phyloP scores from a whole-genome alignment of 768 basidiomycete genomes.

The Coprinopsis strossmayeri region DNA sequence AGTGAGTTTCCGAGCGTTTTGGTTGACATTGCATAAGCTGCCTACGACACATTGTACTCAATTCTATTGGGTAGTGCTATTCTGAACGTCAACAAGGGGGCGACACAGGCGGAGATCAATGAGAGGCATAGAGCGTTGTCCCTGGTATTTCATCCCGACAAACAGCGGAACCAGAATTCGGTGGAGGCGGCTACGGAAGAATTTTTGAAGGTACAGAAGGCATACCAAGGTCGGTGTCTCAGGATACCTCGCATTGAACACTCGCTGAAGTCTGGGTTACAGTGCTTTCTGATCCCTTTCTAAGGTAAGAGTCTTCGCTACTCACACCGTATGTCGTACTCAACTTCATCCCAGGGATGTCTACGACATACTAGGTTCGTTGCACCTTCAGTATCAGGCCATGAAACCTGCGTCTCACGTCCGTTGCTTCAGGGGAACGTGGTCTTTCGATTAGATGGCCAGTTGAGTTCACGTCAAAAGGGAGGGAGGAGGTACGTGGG shows the following conservation, averaged over 20 bases:
- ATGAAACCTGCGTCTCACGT: neutral
- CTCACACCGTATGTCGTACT: conserved; percentile 2
- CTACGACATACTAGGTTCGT: conserved; percentile 66
- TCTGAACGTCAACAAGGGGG: conserved; percentile 61
- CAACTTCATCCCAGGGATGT: conserved; percentile 41
- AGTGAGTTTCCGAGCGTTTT: neutral
- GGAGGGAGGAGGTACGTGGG: conserved; percentile 39
- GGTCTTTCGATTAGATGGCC: conserved; percentile 39
- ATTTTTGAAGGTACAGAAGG: conserved; percentile 75
- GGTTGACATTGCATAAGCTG: neutral
- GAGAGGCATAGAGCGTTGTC: conserved; percentile 70
- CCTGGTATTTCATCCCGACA: conserved; percentile 81
- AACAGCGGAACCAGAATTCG: conserved; percentile 52
- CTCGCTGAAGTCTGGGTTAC: conserved; percentile 1
- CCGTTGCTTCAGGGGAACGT: conserved; percentile 22
- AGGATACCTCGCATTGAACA: neutral
- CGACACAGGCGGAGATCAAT: conserved; percentile 63
- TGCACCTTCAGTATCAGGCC: neutral
- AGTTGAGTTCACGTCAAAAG: conserved; percentile 33
- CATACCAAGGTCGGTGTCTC: conserved; percentile 60
- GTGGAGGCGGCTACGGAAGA: conserved; percentile 56
- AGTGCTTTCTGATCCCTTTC: conserved; percentile 70
- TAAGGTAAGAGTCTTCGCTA: conserved; percentile 40
- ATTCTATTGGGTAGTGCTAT: conserved; percentile 40
- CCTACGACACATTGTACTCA: no score